These are phyloP conservation scores for Huntiella moniliformis DNA, from an alignment of 2,329 filamentous ascomycete species.

Conservation along the genomic window DNA sequence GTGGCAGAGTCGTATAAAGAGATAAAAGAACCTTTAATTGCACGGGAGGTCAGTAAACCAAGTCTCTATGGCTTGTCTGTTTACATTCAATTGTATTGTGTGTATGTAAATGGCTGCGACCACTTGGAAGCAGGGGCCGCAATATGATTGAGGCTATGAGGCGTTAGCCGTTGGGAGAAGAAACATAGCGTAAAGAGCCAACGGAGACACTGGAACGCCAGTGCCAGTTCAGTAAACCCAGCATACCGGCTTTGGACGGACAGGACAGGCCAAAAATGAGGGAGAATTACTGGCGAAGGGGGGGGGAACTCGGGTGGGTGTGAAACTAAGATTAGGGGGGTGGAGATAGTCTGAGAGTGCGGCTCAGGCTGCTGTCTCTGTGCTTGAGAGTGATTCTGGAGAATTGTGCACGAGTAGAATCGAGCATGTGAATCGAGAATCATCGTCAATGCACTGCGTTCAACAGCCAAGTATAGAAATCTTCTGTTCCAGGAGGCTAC, in stretches of 20 bases:
- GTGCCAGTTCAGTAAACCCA: too few species aligned
- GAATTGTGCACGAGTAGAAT: too few species aligned
- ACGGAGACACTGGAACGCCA: background rate
- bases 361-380: too few species aligned
- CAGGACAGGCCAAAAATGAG: background rate
- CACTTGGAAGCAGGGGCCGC: constrained; percentile 7
- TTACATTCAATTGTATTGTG: background rate
- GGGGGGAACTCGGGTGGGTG: background rate
- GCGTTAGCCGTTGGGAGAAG: constrained; percentile 3
- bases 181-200: background rate
- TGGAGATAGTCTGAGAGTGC: too few species aligned
- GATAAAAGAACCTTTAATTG: background rate
- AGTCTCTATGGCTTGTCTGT: background rate
- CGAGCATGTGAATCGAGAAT: too few species aligned
- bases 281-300: background rate
- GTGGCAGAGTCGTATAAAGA: background rate
- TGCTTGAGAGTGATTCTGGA: too few species aligned
- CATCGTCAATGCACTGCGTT: too few species aligned
- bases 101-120: background rate
- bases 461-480: too few species aligned
- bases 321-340: background rate
- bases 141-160: constrained; percentile 7
- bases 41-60: constrained; percentile 3
- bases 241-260: background rate
- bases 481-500: too few species aligned